Evolutionary conservation across 2,329 filamentous ascomycete species (phyloP).

Genomic region (Epicoccum nigrum): DNA sequence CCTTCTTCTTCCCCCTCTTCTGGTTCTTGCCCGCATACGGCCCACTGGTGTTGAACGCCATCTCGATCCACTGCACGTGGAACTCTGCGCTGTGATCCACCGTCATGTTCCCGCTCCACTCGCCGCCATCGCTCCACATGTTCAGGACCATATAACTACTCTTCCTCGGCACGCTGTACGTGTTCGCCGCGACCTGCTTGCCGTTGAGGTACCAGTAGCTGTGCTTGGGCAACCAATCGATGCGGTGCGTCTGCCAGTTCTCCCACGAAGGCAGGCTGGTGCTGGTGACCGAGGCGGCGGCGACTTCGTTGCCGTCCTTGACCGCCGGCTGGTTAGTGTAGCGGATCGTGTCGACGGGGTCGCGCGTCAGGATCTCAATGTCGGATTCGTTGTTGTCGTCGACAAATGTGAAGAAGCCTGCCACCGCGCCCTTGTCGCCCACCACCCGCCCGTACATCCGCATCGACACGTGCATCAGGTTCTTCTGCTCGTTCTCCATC

Average conservation of each 20-base stretch:
- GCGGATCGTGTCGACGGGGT: conserved; percentile 51
- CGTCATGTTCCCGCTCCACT: conserved; percentile 66
- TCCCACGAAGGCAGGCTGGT: conserved; percentile 59
- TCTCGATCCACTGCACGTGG: conserved; percentile 68
- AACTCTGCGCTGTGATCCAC: conserved; percentile 58
- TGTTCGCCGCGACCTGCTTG: conserved; percentile 58
- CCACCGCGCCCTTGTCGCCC: conserved; percentile 55
- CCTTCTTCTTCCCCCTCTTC: conserved; percentile 31
- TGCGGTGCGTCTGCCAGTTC: conserved; percentile 64
- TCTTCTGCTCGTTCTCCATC: conserved; percentile 53
- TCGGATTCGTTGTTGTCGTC: conserved; percentile 57
- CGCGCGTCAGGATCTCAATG: conserved; percentile 60
- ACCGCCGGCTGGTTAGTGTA: conserved; percentile 68
- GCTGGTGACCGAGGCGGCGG: conserved; percentile 56
- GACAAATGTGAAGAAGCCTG: conserved; percentile 63
- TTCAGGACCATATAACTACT: conserved; percentile 63
- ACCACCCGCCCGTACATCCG: conserved; percentile 55
- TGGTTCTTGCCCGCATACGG: conserved; percentile 33
- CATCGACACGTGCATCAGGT: conserved; percentile 56
- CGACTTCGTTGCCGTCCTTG: conserved; percentile 52
- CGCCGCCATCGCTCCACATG: conserved; percentile 66
- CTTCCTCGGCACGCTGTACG: conserved; percentile 62
- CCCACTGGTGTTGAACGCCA: conserved; percentile 58
- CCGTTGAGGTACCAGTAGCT: conserved; percentile 65
- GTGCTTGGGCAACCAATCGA: conserved; percentile 63